phyloP scores from a whole-genome alignment of 2,329 filamentous ascomycete genomes.

The Macrophomina phaseolina region DNA sequence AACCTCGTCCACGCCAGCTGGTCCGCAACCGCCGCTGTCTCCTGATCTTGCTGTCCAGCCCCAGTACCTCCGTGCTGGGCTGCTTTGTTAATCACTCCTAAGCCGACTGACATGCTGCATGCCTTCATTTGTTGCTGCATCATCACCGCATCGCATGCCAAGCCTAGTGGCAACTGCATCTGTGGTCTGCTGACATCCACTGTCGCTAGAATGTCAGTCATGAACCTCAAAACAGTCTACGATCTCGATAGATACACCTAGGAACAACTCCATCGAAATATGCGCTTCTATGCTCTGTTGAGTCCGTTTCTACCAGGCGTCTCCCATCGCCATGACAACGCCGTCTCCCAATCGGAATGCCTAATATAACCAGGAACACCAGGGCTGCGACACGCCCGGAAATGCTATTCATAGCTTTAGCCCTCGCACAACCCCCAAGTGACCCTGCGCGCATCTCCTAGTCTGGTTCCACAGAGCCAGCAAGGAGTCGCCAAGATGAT shows the following conservation, averaged over 20 bases:
- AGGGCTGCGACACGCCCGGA: not conserved
- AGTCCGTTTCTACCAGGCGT: not conserved
- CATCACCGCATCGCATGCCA: slow-evolving; percentile 1
- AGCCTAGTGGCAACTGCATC: slow-evolving; percentile 5
- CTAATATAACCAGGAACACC: not conserved
- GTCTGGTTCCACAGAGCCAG: not conserved
- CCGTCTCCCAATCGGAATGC: not conserved
- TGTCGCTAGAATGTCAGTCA: no score
- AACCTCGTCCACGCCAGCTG: not conserved
- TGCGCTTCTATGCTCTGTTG: not conserved
- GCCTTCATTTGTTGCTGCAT: not conserved
- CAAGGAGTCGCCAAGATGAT: not conserved
- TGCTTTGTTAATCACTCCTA: not conserved
- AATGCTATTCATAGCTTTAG: not conserved
- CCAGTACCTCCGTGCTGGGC: not conserved
- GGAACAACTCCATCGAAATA: no score
- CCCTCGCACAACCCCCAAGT: not conserved
- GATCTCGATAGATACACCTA: no score
- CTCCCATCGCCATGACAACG: not conserved
- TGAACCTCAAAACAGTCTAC: no score
- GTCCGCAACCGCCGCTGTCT: not conserved
- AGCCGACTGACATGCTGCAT: not conserved
- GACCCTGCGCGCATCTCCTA: not conserved
- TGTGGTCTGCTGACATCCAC: not conserved
- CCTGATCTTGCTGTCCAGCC: not conserved